Evolutionary conservation across 176 grass and related monocot genomes (phyloP).

Genomic region (Eragrostis nindensis): DNA sequence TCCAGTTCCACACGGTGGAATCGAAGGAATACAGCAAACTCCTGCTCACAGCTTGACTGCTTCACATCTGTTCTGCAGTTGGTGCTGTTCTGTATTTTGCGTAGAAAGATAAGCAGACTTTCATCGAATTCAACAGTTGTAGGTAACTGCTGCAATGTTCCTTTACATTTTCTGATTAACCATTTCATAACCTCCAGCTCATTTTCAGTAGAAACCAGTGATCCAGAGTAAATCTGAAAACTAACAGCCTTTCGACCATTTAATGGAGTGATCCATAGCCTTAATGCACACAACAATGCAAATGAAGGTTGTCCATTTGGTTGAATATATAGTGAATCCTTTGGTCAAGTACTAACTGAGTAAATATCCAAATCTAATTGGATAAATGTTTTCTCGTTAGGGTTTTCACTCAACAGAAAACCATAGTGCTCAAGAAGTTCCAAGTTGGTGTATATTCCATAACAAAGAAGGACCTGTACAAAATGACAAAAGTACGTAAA

Average conservation of each 20-base stretch:
- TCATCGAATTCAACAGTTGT: constrained; percentile 61
- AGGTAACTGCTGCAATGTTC: constrained; percentile 55
- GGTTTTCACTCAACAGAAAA: constrained; percentile 79
- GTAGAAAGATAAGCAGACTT: constrained; percentile 48
- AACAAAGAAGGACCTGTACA: constrained; percentile 78
- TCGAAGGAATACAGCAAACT: constrained; percentile 53
- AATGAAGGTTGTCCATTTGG: constrained; percentile 79
- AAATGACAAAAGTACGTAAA: constrained; percentile 8
- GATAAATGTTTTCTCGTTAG: constrained; percentile 85
- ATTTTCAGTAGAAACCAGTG: constrained; percentile 75
- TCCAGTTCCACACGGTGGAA: constrained; percentile 51
- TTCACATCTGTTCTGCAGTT: constrained; percentile 41
- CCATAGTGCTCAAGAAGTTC: constrained; percentile 96
- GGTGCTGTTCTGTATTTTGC: constrained; percentile 43
- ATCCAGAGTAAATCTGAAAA: constrained; percentile 63
- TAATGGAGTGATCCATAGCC: constrained; percentile 60
- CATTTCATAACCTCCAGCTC: constrained; percentile 75
- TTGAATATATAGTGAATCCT: constrained; percentile 78
- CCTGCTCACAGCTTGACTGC: constrained; percentile 30
- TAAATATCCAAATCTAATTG: constrained; percentile 68
- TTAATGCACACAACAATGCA: constrained; percentile 69
- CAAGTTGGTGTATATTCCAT: constrained; percentile 81
- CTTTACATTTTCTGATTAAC: constrained; percentile 62
- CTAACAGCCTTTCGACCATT: constrained; percentile 51
- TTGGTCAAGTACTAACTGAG: constrained; percentile 57